Evolutionary conservation across 2,329 filamentous ascomycete species (phyloP).

Genomic region (Xenosphaeropsis pyriputrescens): DNA sequence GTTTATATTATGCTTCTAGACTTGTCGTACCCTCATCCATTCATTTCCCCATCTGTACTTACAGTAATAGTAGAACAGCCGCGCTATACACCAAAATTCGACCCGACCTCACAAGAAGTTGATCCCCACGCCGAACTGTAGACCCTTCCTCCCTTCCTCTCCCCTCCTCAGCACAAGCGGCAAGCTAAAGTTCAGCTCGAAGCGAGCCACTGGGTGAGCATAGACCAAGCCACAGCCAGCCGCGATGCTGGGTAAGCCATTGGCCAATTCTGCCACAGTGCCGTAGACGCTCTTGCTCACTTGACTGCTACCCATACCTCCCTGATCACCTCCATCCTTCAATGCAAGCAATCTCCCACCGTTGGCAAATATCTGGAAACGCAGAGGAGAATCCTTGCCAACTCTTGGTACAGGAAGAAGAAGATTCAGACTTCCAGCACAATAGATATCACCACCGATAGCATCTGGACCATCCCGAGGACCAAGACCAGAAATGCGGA

Average conservation of each 20-base stretch:
- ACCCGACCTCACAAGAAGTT: slow-evolving; percentile 62
- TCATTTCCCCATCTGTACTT: neutral
- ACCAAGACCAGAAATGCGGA: slow-evolving; percentile 77
- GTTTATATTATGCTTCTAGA: neutral
- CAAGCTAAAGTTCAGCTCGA: slow-evolving; percentile 91
- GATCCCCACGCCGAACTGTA: slow-evolving; percentile 93
- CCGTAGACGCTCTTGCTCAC: slow-evolving; percentile 22
- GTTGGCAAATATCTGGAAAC: slow-evolving; percentile 84
- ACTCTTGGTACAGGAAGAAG: slow-evolving; percentile 73
- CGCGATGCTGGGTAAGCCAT: slow-evolving; percentile 69
- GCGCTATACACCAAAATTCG: neutral
- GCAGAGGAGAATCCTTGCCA: slow-evolving; percentile 69
- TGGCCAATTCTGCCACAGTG: slow-evolving; percentile 56
- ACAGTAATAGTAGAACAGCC: too few species aligned
- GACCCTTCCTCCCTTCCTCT: slow-evolving; percentile 78
- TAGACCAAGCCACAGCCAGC: slow-evolving; percentile 88
- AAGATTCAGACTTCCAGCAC: slow-evolving; percentile 75
- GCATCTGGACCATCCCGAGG: slow-evolving; percentile 77
- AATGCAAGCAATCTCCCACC: slow-evolving; percentile 74
- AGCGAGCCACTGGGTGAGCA: slow-evolving; percentile 81
- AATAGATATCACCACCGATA: slow-evolving; percentile 82
- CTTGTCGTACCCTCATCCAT: neutral
- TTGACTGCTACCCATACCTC: slow-evolving; percentile 20
- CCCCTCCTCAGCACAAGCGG: slow-evolving; percentile 69
- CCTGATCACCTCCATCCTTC: slow-evolving; percentile 27